Evolutionary conservation across 208 protist species (phyloP), one percentile per base, ranked within the genome.

Genomic region (Crithidia bombi): DNA sequence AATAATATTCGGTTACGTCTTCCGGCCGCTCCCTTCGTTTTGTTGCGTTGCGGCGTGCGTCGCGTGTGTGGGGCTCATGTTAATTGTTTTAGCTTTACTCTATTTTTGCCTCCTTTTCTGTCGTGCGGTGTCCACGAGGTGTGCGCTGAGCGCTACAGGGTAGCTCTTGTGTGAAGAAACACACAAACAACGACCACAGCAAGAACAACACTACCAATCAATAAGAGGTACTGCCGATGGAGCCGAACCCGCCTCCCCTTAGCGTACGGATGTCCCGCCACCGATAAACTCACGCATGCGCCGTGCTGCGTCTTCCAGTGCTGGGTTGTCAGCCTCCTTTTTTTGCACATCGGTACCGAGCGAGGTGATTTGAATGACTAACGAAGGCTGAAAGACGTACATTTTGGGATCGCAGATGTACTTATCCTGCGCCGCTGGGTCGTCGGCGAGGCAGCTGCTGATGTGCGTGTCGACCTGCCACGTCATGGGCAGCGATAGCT

Each of bases 391-490:
- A 64, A 97, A 85, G 46, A 96, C 93, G 58, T 97, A 97, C 64
- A 72, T 88, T 65, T 87, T 86, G n/a, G 93, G 93, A 46, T 97
- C 91, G 49, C 70, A 51, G 65, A 96, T 94, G 72, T 90, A 97
- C 54, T 85, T 67, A 65, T 97, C 93, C 55, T 89, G 57, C 33
- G 83, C 89, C 39, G 39, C 73, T 10, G 68, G 28, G 43, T 86
- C 85, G 30, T 97, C 90, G 3, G 83, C 73, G 33, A 74, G 58
- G 49, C 86, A 66, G 65, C 70, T 89, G 72, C 82, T 89, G 57
- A 96, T 91, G 79, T 97, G 93, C 32, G 93, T 97, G 71, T 97
- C 93, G 30, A 97, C 73, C 61, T 97, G 93, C 91, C 93, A 97
- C 23, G 90, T 97, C 86, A 97, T 84, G n/a, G 86, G 84, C 35